Evolutionary conservation across 352 stramenopile species (phyloP).

Genomic region (Phytophthora macrochlamydospora): DNA sequence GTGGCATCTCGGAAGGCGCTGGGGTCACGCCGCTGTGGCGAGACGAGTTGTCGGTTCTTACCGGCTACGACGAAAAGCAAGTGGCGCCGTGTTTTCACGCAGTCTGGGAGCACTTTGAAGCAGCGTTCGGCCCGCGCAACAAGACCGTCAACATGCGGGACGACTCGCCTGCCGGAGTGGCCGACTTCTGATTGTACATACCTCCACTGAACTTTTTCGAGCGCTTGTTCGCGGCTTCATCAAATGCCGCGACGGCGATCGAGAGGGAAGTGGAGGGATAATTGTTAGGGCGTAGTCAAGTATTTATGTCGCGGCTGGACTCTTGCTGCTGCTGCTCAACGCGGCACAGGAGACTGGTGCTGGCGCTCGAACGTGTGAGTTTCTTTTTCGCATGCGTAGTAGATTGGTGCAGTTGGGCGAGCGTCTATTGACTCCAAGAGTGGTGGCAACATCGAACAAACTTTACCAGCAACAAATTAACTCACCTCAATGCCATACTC

Average conservation of each 20-base stretch:
- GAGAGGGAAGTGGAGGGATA: slow-evolving; percentile 25
- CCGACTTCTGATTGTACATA: slow-evolving; percentile 44
- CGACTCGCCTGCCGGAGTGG: slow-evolving; percentile 74
- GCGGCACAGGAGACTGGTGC: slow-evolving; percentile 8
- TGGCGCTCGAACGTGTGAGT: slow-evolving; percentile 36
- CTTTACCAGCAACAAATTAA: background rate
- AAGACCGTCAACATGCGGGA: slow-evolving; percentile 61
- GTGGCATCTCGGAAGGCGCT: slow-evolving; percentile 79
- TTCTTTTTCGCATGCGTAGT: slow-evolving; percentile 29
- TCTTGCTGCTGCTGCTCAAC: slow-evolving; percentile 14
- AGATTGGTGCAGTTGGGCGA: slow-evolving; percentile 24
- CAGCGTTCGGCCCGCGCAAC: slow-evolving; percentile 72
- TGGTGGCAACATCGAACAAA: background rate
- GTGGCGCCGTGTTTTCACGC: slow-evolving; percentile 85
- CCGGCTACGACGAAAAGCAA: slow-evolving; percentile 80
- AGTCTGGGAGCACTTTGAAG: slow-evolving; percentile 85
- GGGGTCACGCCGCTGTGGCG: slow-evolving; percentile 80
- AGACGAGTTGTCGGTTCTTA: slow-evolving; percentile 80
- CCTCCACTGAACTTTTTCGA: slow-evolving; percentile 13
- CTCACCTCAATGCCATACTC: slow-evolving; percentile 4
- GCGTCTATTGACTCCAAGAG: slow-evolving; percentile 17
- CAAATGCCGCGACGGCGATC: slow-evolving; percentile 8
- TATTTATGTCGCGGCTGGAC: slow-evolving; percentile 47
- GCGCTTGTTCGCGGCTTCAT: slow-evolving; percentile 11
- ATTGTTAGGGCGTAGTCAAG: slow-evolving; percentile 53